These are phyloP conservation scores for Dothistroma septosporum DNA, from an alignment of 2,329 filamentous ascomycete species.

Conservation along the genomic window DNA sequence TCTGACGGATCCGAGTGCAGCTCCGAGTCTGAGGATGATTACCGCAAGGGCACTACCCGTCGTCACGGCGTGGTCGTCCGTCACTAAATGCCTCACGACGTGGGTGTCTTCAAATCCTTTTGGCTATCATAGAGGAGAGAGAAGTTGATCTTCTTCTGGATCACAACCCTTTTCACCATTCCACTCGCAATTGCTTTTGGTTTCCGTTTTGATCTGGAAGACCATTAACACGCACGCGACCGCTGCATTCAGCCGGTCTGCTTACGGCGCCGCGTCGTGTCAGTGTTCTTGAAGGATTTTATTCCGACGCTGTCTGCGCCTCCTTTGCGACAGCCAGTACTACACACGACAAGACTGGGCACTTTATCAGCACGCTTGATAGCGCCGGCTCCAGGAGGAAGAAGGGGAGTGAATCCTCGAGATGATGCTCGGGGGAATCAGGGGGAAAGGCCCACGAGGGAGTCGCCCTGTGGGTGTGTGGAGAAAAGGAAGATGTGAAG, in stretches of 20 bases:
- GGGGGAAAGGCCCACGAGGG: background rate
- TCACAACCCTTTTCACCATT: background rate
- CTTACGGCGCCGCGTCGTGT: slow-evolving; percentile 8
- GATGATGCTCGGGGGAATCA: background rate
- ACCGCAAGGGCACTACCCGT: slow-evolving; percentile 37
- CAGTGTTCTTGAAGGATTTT: background rate
- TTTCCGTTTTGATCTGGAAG: slow-evolving; percentile 1
- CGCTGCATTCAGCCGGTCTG: slow-evolving; percentile 18
- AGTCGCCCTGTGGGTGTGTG: background rate
- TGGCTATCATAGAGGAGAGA: background rate
- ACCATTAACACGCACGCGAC: slow-evolving; percentile 3
- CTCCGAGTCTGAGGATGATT: slow-evolving; percentile 58
- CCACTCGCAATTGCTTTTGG: slow-evolving; percentile 15
- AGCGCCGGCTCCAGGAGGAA: background rate
- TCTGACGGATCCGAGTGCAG: slow-evolving; percentile 66
- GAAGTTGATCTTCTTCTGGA: background rate
- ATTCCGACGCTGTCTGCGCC: slow-evolving; percentile 5
- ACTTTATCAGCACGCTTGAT: background rate
- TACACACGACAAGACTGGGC: slow-evolving; percentile 2
- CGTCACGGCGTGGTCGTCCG: slow-evolving; percentile 46
- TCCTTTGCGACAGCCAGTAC: background rate
- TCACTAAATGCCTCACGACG: slow-evolving; percentile 13
- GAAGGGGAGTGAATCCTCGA: background rate
- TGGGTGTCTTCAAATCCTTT: background rate
- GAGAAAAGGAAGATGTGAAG: background rate